Evolutionary conservation across 805 yeast species (phyloP), one percentile per base, ranked within the genome.

Genomic region (Kurtzmaniella fragi): DNA sequence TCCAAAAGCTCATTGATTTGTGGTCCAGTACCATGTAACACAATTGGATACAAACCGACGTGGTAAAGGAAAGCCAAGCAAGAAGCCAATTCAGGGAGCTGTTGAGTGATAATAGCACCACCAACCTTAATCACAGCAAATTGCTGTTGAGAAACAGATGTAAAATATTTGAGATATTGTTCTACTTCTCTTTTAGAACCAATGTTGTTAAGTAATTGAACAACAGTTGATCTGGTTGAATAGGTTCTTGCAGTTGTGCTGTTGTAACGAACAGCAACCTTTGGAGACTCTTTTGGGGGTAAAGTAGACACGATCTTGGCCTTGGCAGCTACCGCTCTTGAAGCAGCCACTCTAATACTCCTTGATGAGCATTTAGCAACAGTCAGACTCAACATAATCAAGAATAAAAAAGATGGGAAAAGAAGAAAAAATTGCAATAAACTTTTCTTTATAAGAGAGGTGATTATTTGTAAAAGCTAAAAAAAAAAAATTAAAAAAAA

Each of bases 71-170:
- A 93, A 4, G 98, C 97, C 47, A 93, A 72, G 56, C 97, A 90
- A 1, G 96, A 86, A 0, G 99, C 99, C 51, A 93, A 71, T 65
- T 91, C 96, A 8, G 89, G 84, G 46, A 93, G 69, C 53, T 91
- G 93, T 51, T 93, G 95, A 34, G 98, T 91, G 61, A 93, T 93
- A 54, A 93, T 91, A 29, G 99, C 99, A 47, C 99, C 99, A 31
- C 99, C 99, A 32, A 93, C 99, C 62, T 93, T 93, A 64, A 93
- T 93, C 32, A 93, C 96, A 3, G 99, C 99, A 55, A 93, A 93
- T 56, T 93, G 97, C 60, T 93, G 98, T 50, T 89, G 90, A 5
- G 89, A 82, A 13, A 93, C 98, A 26, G 96, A 88, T 1, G 98
- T 90, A 73, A 93, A 93, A 63, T 91, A 91, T 61, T 89, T 90